Percentiles rank a stretch among this genome's conserved stretches.
These are phyloP conservation scores for Termitomyces sp. DNA, from an alignment of 768 basidiomycete species.

Conservation along the genomic window DNA sequence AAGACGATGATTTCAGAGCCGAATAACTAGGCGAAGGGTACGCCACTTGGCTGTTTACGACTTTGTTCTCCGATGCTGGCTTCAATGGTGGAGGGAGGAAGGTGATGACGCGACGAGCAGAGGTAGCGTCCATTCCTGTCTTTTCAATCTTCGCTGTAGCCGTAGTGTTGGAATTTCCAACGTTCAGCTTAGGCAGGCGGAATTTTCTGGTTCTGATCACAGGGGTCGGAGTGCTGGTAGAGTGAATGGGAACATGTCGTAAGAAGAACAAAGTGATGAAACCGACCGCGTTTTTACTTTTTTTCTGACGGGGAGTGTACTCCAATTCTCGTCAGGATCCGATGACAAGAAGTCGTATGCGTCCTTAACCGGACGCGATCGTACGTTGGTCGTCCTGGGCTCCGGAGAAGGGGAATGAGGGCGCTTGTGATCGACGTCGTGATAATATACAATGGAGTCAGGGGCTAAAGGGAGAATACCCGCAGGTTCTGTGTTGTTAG, in stretches of 20 bases:
- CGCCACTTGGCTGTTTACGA: neutral
- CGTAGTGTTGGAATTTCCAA: neutral
- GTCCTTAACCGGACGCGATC: conserved; percentile 11
- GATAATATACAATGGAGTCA: conserved; percentile 1
- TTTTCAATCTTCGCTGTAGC: conserved; percentile 1
- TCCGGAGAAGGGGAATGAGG: conserved; percentile 5
- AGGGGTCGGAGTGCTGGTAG: neutral
- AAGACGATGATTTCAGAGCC: neutral
- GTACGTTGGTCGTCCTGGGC: neutral
- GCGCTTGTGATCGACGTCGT: neutral
- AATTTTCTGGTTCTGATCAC: conserved; percentile 11
- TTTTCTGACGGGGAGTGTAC: conserved; percentile 30
- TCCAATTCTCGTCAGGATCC: conserved; percentile 35
- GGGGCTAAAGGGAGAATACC: neutral
- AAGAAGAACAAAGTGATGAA: neutral
- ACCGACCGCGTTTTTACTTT: conserved; percentile 22
- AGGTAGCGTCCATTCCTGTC: conserved; percentile 20
- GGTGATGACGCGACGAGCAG: conserved; percentile 20
- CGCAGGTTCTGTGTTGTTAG: neutral
- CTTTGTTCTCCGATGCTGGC: neutral
- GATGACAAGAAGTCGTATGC: conserved; percentile 23
- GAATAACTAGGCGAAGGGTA: conserved; percentile 17
- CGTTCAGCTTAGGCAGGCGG: conserved; percentile 5
- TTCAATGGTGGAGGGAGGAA: conserved; percentile 22
- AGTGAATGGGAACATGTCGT: neutral